Conservation (phyloP, 176 grass and related monocot genomes). For the Eleusine coracana region DNA sequence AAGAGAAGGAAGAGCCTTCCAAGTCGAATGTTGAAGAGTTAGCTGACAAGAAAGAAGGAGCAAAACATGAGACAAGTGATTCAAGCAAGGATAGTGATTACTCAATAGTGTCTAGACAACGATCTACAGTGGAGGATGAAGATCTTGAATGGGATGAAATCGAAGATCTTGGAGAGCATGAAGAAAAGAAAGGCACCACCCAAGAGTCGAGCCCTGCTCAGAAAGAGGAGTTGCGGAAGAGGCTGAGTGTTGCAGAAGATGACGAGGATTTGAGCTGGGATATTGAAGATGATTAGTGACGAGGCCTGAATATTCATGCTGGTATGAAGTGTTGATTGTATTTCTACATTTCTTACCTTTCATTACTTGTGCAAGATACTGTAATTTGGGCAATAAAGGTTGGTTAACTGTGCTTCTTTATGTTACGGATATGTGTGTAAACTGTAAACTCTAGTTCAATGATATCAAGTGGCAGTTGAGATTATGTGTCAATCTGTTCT, state of each 20-base stretch:
- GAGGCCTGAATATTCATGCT: constrained; percentile 37
- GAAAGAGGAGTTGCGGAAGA: constrained; percentile 73
- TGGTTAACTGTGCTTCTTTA: constrained; percentile 46
- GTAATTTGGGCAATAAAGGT: constrained; percentile 54
- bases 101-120: constrained; percentile 57
- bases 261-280: constrained; percentile 99
- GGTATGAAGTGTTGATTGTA: constrained; percentile 46
- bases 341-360: constrained; percentile 29
- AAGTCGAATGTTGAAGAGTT: constrained; percentile 33
- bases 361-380: constrained; percentile 43
- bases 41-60: constrained; percentile 40
- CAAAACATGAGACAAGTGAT: constrained; percentile 46
- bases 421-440: constrained; percentile 53
- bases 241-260: constrained; percentile 72
- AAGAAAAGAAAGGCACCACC: constrained; percentile 51
- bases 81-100: constrained; percentile 59
- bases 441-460: constrained; percentile 37
- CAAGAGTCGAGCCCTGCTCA: constrained; percentile 44
- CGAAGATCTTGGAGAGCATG: constrained; percentile 84
- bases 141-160: constrained; percentile 95
- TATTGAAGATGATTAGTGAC: constrained; percentile 83
- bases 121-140: constrained; percentile 46
- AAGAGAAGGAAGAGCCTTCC: constrained; percentile 20
- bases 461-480: constrained; percentile 30
- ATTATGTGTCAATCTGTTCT: not conserved